phyloP scores from a whole-genome alignment of 257 asterid genomes.

The Euphrasia confusa region DNA sequence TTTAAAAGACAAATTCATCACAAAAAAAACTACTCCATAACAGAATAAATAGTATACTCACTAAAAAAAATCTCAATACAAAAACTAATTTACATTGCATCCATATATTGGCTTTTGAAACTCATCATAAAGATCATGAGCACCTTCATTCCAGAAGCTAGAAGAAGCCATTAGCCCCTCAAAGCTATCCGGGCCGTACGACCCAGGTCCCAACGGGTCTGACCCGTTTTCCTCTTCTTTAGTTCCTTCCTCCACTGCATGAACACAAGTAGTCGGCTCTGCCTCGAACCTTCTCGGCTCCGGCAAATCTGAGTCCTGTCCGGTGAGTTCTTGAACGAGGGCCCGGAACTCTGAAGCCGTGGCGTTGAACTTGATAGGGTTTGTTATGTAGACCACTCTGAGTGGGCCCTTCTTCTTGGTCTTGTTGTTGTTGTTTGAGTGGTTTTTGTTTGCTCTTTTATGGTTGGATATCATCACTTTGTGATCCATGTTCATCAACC shows the following conservation, averaged over 20 bases:
- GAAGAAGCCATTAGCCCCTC: conserved; percentile 26
- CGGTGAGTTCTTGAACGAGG: conserved; percentile 79
- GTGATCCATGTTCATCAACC: conserved; percentile 28
- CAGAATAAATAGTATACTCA: too few relatives aligned
- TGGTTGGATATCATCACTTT: conserved; percentile 29
- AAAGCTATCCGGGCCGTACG: conserved; percentile 21
- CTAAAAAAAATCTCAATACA: too few relatives aligned
- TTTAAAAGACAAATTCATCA: too few relatives aligned
- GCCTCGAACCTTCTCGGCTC: not conserved
- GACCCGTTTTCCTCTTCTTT: conserved; percentile 24
- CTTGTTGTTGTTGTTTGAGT: conserved; percentile 14
- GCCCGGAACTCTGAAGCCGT: conserved; percentile 61
- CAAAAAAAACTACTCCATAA: too few relatives aligned
- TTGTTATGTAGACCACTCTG: conserved; percentile 68
- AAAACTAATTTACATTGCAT: too few relatives aligned
- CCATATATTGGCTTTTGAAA: not conserved
- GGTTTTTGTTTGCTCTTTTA: conserved; percentile 27
- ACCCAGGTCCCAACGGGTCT: conserved; percentile 18
- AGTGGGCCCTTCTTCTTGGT: conserved; percentile 39
- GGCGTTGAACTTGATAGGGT: conserved; percentile 65
- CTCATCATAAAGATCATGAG: not conserved
- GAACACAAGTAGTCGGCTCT: too few relatives aligned
- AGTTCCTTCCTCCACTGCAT: not conserved
- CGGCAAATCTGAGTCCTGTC: conserved; percentile 44
- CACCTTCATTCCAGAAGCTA: conserved; percentile 4